Base-by-base conservation (phyloP, 2,329 filamentous ascomycete species). In the Ascochyta clinopodiicola region DNA sequence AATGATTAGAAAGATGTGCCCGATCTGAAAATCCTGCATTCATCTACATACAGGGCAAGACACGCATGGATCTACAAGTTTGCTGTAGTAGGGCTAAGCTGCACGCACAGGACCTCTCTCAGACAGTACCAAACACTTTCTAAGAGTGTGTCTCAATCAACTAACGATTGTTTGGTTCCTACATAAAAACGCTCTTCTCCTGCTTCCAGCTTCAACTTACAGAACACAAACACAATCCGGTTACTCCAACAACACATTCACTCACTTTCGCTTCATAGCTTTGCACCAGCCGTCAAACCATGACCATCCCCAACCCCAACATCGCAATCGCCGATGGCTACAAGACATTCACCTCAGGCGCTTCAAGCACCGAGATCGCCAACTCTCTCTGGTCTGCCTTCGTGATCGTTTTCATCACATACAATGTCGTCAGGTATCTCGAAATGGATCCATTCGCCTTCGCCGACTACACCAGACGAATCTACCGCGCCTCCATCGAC, bases 11-110 rank as follows among this genome's bases (percentile, higher is more conserved):
- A 15, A 10, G 12, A 31, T 1, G 12, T 10, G 12, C 29, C 12
- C 15, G 29, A 31, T 5, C 12, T 5, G 12, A 6, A 31, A 6
- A 31, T 31, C 29, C 4, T 31, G 29, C 4, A 15, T 10, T 31
- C 29, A 31, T 13, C 12, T 15, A 22, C 8, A 4, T 38, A 21
- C 9, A 34, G 34, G 10, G 9, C 29, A 49, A 48, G 39, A 55
- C 21, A 49, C 21, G 36, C 29, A 45, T 40, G 22, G 36, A 24
- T 35, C 45, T 15, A 5, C 6, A 44, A 19, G 51, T 50, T 50
- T 55, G 40, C 45, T 45, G 15, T 22, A 6, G 35, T 21, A 42
- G n/a, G 17, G 39, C 39, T 40, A 10, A 45, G 45, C 15, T 25
- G 19, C 35, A 40, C 21, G 40, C 40, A 50, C 40, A 25, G 51